A percentile compares a stretch with the other conserved stretches of the same genome.
These are phyloP conservation scores for Verticillium albo-atrum DNA, from an alignment of 2,329 filamentous ascomycete genomes.

Conservation along the genomic window DNA sequence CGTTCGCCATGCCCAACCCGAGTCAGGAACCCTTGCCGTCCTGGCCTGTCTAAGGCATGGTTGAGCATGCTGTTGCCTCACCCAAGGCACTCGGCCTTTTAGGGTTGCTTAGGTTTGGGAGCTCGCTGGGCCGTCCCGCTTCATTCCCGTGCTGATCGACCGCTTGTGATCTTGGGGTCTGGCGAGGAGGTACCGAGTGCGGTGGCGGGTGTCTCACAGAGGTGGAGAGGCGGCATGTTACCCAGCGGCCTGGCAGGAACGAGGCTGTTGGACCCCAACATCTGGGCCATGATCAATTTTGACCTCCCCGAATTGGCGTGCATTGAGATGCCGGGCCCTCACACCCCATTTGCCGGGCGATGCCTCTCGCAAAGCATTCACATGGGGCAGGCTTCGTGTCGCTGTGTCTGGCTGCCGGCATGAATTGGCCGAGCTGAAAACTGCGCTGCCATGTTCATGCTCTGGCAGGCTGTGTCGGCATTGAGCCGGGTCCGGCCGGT, in stretches of 20 bases:
- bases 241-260: background rate
- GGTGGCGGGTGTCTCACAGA: background rate
- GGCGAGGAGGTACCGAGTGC: too few relatives aligned
- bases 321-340: too few relatives aligned
- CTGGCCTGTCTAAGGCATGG: background rate
- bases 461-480: background rate
- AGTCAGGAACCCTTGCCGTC: background rate
- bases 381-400: background rate
- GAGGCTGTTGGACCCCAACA: background rate
- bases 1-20: too few relatives aligned
- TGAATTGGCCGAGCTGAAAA: background rate
- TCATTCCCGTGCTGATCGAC: background rate
- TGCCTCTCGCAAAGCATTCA: background rate
- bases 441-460: background rate
- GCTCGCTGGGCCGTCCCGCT: background rate
- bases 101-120: background rate
- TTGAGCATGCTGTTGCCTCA: background rate
- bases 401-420: background rate
- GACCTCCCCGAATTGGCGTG: too few relatives aligned
- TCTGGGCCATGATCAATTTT: too few relatives aligned
- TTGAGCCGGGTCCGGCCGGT: background rate
- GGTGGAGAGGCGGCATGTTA: background rate
- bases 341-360: too few relatives aligned
- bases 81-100: background rate
- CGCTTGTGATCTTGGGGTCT: background rate